These are phyloP conservation scores for Termitomyces sp. DNA, from an alignment of 768 basidiomycete genomes.

Conservation along the genomic window DNA sequence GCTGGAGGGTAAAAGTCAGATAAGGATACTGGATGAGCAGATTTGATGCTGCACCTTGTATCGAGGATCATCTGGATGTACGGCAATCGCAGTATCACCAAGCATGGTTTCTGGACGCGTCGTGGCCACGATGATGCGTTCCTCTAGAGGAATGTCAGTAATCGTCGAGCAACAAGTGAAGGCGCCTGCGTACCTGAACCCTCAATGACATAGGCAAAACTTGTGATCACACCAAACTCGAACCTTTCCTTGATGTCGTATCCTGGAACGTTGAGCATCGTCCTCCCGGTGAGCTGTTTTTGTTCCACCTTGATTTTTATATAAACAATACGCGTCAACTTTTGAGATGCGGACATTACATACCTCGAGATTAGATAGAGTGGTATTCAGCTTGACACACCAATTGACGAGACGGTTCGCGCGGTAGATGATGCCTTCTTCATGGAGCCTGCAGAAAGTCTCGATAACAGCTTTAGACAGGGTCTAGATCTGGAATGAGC, in stretches of 20 bases:
- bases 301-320: constrained; percentile 69
- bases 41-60: constrained; percentile 54
- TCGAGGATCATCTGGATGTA: constrained; percentile 88
- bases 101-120: constrained; percentile 99
- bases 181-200: constrained; percentile 56
- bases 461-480: constrained; percentile 87
- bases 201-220: constrained; percentile 93
- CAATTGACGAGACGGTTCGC: constrained; percentile 97
- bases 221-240: constrained; percentile 94
- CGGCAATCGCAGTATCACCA: constrained; percentile 95
- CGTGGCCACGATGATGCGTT: constrained; percentile 89
- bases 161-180: neutral
- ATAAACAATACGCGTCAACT: neutral
- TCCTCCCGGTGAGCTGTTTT: constrained; percentile 80
- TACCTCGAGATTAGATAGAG: constrained; percentile 95
- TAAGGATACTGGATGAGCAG: neutral
- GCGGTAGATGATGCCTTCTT: constrained; percentile 89
- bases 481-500: constrained; percentile 9
- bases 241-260: constrained; percentile 95
- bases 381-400: constrained; percentile 95
- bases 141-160: constrained; percentile 42
- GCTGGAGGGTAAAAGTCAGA: constrained; percentile 30
- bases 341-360: constrained; percentile 3
- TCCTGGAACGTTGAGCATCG: constrained; percentile 85
- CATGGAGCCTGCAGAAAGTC: constrained; percentile 86